Conservation (phyloP, 768 basidiomycete species). For the Strobilomyces confusus region DNA sequence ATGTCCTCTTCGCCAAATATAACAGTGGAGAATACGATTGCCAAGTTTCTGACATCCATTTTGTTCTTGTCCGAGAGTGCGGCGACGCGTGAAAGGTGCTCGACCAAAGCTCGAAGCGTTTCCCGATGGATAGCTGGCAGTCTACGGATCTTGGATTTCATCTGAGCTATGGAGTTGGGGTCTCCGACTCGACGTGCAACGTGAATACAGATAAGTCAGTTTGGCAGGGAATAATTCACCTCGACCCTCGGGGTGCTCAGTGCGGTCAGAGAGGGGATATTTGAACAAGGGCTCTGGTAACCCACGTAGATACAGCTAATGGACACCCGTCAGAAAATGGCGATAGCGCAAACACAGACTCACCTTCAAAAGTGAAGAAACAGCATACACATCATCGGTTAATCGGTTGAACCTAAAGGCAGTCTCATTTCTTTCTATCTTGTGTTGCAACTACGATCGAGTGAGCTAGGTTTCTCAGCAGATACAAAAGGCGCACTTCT, state of each 20-base stretch:
- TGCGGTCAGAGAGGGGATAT: constrained; percentile 73
- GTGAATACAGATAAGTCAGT: neutral
- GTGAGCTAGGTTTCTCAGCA: constrained; percentile 1
- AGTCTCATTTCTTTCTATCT: constrained; percentile 79
- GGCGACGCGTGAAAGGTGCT: constrained; percentile 76
- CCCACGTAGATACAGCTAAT: constrained; percentile 74
- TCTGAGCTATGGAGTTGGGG: constrained; percentile 57
- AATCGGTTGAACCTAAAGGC: constrained; percentile 68
- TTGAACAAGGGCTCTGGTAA: constrained; percentile 88
- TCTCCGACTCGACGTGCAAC: constrained; percentile 55
- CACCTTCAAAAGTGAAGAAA: constrained; percentile 84
- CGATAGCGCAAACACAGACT: neutral
- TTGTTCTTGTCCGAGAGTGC: constrained; percentile 72
- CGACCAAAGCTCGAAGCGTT: constrained; percentile 73
- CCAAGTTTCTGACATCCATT: constrained; percentile 91
- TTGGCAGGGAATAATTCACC: constrained; percentile 39
- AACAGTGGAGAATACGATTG: constrained; percentile 85
- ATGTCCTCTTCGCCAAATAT: constrained; percentile 92
- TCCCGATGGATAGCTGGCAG: constrained; percentile 82
- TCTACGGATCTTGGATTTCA: constrained; percentile 84
- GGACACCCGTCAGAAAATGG: neutral
- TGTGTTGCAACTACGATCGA: constrained; percentile 65
- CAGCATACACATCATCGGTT: constrained; percentile 76
- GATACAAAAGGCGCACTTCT: constrained; percentile 45
- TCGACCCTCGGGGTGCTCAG: constrained; percentile 74